These are phyloP conservation scores for Peronospora belbahrii DNA, from an alignment of 352 stramenopile genomes.

Conservation along the genomic window DNA sequence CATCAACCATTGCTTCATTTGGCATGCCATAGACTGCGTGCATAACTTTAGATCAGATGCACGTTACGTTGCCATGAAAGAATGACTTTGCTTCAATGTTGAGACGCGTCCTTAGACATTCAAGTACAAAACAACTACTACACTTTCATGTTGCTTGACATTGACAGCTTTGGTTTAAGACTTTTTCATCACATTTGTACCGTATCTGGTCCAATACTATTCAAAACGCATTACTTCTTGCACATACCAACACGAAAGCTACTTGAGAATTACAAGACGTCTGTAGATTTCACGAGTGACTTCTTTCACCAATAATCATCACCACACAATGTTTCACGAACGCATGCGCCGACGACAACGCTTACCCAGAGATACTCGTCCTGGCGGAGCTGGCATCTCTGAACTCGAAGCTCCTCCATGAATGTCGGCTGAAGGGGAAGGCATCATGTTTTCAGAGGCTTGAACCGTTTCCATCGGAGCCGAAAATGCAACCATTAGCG, in stretches of 20 bases:
- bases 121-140: too few relatives aligned
- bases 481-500: constrained; percentile 1
- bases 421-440: background rate
- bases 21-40: constrained; percentile 1
- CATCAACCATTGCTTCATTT: too few relatives aligned
- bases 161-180: too few relatives aligned
- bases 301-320: constrained; percentile 1
- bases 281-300: constrained; percentile 1
- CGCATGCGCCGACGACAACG: constrained; percentile 10
- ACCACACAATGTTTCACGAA: constrained; percentile 6
- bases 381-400: background rate
- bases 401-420: background rate
- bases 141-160: too few relatives aligned
- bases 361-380: background rate
- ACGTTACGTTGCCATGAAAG: too few relatives aligned
- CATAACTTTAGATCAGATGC: constrained; percentile 15
- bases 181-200: too few relatives aligned
- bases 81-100: background rate
- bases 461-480: background rate
- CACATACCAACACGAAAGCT: background rate
- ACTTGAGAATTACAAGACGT: background rate
- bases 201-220: constrained; percentile 4
- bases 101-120: too few relatives aligned
- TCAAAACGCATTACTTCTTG: constrained; percentile 11
- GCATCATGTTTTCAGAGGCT: background rate